Conservation (phyloP, 306 rosid genomes). For the Dryas alaskensis region DNA sequence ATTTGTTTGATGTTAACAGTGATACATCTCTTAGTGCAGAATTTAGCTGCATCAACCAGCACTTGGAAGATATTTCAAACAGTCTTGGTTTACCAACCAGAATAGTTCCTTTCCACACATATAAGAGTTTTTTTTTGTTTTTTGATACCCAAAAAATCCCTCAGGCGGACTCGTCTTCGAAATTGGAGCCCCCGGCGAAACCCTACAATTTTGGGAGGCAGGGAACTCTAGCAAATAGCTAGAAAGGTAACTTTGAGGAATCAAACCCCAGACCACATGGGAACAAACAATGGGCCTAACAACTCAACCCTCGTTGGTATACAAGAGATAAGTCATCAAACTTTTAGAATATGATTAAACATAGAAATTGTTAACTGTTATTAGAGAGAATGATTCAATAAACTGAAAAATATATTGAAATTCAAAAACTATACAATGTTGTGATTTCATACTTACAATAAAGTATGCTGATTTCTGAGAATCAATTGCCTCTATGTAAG, state of each 20-base stretch:
- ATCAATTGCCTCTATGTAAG: constrained; percentile 89
- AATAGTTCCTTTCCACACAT: neutral
- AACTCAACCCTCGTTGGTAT: neutral
- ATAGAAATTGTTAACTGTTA: neutral
- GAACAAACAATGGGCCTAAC: no score
- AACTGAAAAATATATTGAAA: neutral
- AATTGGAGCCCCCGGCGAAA: no score
- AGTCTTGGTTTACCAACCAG: neutral
- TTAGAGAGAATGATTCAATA: neutral
- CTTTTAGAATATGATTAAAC: neutral
- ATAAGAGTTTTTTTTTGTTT: no score
- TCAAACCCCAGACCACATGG: no score
- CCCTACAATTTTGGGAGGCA: no score
- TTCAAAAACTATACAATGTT: neutral
- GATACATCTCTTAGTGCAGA: neutral
- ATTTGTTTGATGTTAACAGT: constrained; percentile 10
- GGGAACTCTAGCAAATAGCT: no score
- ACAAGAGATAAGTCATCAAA: neutral
- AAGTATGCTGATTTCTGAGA: constrained; percentile 61
- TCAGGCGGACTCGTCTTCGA: no score
- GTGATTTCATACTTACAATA: constrained; percentile 44
- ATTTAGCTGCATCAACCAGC: neutral
- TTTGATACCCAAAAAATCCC: no score
- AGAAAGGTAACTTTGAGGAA: no score
- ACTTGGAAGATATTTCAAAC: neutral